These are phyloP conservation scores for Penicillium silybi DNA, from an alignment of 495 filamentous ascomycete genomes.

Conservation along the genomic window DNA sequence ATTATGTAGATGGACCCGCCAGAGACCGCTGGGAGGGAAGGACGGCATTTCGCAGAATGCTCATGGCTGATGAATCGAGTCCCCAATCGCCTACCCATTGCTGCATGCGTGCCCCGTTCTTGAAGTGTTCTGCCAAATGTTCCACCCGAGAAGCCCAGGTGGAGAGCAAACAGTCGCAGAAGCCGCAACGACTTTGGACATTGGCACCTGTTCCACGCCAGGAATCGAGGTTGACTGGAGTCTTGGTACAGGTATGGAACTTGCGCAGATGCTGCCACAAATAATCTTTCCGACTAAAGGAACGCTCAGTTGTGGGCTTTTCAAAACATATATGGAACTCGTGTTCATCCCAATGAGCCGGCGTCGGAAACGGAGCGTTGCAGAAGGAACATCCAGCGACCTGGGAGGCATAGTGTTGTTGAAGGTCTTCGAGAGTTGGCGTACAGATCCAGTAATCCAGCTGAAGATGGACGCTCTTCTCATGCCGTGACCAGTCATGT, in stretches of 20 bases:
- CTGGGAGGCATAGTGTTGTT: conserved; percentile 9
- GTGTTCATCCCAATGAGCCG: conserved; percentile 64
- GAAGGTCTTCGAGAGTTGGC: conserved; percentile 4
- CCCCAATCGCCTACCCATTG: conserved; percentile 75
- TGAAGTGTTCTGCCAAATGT: conserved; percentile 68
- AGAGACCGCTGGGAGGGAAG: conserved; percentile 37
- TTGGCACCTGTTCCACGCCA: conserved; percentile 61
- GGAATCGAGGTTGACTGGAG: conserved; percentile 58
- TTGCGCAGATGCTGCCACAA: conserved; percentile 76
- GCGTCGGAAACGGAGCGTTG: conserved; percentile 51
- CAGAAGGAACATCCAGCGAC: conserved; percentile 64
- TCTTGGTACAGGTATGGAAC: conserved; percentile 63
- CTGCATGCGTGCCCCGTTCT: conserved; percentile 60
- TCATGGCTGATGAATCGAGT: conserved; percentile 55
- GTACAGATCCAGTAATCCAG: conserved; percentile 78
- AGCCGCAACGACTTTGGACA: conserved; percentile 66
- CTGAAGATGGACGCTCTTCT: conserved; percentile 73
- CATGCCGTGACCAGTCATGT: conserved; percentile 82
- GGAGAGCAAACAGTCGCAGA: conserved; percentile 57
- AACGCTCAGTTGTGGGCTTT: conserved; percentile 59
- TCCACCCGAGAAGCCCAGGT: conserved; percentile 61
- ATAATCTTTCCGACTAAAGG: conserved; percentile 83
- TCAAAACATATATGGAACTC: conserved; percentile 67
- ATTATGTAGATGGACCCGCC: background rate
- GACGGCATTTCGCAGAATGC: conserved; percentile 59